These are phyloP conservation scores for Fragilaria crotonensis DNA, from an alignment of 108 stramenopile genomes.

Conservation along the genomic window DNA sequence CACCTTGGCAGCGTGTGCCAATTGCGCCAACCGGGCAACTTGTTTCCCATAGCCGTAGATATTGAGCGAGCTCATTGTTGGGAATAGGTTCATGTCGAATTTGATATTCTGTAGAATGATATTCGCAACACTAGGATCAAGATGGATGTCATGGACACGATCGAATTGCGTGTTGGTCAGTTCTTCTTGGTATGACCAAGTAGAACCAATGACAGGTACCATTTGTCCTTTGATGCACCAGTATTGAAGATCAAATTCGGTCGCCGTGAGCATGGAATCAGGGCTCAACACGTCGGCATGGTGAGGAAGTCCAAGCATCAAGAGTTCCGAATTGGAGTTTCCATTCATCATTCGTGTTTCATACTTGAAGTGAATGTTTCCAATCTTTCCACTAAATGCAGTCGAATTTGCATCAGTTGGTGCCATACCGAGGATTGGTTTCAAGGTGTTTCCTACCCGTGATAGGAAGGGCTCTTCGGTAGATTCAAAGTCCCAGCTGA, in stretches of 20 bases:
- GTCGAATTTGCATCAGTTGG: neutral
- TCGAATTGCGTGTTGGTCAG: constrained; percentile 19
- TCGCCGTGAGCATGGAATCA: constrained; percentile 21
- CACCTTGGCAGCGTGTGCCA: constrained; percentile 29
- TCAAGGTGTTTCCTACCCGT: neutral
- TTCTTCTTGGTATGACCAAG: constrained; percentile 67
- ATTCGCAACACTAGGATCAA: constrained; percentile 40
- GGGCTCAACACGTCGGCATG: constrained; percentile 53
- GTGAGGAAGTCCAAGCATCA: constrained; percentile 85
- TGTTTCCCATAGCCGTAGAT: constrained; percentile 82
- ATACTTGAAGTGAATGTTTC: constrained; percentile 54
- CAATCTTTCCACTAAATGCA: constrained; percentile 18
- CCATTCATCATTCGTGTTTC: constrained; percentile 35
- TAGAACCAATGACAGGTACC: constrained; percentile 58
- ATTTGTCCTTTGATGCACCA: constrained; percentile 71
- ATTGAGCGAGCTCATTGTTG: constrained; percentile 50
- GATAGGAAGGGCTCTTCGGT: no score
- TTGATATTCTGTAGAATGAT: constrained; percentile 47
- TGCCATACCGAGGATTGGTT: neutral
- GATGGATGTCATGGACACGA: constrained; percentile 6
- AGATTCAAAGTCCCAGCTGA: constrained; percentile 52
- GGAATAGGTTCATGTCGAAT: constrained; percentile 46
- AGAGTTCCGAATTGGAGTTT: constrained; percentile 26
- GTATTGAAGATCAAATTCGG: constrained; percentile 60
- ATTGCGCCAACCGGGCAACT: constrained; percentile 69